phyloP scores from a whole-genome alignment of 2,329 filamentous ascomycete species.

The Metarhizium rileyi region DNA sequence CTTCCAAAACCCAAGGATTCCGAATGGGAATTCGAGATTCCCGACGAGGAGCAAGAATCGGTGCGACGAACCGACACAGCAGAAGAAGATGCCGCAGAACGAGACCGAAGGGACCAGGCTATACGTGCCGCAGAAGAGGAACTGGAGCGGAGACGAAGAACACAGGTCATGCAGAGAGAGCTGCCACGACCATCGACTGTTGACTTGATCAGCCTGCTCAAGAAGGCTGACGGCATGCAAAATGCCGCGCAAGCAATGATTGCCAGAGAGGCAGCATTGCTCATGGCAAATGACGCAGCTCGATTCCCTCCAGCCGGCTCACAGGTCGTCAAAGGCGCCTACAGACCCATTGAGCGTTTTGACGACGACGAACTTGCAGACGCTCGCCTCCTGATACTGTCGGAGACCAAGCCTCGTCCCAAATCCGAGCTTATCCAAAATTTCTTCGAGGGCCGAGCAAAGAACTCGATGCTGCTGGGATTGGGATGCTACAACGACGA shows the following conservation, averaged over 20 bases:
- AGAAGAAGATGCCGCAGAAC: constrained; percentile 55
- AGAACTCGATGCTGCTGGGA: constrained; percentile 58
- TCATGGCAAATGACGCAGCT: constrained; percentile 74
- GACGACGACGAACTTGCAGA: constrained; percentile 63
- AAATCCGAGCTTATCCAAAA: constrained; percentile 41
- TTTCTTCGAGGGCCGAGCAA: constrained; percentile 43
- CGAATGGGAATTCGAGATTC: constrained; percentile 89
- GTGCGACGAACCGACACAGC: constrained; percentile 34
- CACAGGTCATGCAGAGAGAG: constrained; percentile 79
- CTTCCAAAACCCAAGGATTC: constrained; percentile 88
- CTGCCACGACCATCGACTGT: constrained; percentile 69
- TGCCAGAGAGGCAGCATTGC: constrained; percentile 63
- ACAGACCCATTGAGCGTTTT: constrained; percentile 51
- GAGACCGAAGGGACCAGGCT: constrained; percentile 69
- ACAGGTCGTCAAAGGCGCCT: constrained; percentile 53
- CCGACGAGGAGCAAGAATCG: constrained; percentile 65
- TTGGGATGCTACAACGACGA: constrained; percentile 73
- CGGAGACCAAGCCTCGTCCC: constrained; percentile 50
- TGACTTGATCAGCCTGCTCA: constrained; percentile 59
- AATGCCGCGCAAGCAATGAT: constrained; percentile 62
- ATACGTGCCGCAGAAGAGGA: constrained; percentile 63
- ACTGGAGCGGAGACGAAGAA: constrained; percentile 72
- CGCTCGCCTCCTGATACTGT: constrained; percentile 66
- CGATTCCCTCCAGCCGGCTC: constrained; percentile 63
- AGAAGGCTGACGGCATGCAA: constrained; percentile 47